Evolutionary conservation across 306 rosid genomes (phyloP).

Genomic region (Corylus avellana): DNA sequence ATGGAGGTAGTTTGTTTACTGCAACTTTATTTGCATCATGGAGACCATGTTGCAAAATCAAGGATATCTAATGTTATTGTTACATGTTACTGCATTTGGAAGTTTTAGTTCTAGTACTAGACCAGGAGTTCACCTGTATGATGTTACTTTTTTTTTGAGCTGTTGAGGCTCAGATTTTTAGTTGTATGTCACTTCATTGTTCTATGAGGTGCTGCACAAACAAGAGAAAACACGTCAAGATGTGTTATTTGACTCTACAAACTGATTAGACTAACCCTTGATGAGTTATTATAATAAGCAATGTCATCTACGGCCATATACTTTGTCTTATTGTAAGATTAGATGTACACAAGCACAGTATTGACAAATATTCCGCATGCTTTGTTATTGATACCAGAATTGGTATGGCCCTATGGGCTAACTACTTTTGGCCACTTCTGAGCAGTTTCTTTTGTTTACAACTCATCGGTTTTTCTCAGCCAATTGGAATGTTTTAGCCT

Average conservation of each 20-base stretch:
- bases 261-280: background rate
- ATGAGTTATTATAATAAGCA: background rate
- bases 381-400: background rate
- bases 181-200: background rate
- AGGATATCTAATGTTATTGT: slow-evolving; percentile 2
- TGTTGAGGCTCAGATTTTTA: background rate
- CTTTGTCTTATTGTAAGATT: background rate
- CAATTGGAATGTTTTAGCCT: background rate
- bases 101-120: background rate
- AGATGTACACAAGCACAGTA: background rate
- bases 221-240: background rate
- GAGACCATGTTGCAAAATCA: slow-evolving; percentile 4
- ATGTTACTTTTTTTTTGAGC: background rate
- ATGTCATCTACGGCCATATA: background rate
- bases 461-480: background rate
- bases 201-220: background rate
- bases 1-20: slow-evolving; percentile 72
- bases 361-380: background rate
- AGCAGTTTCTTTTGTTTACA: slow-evolving; percentile 11
- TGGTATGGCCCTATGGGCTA: background rate
- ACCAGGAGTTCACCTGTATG: background rate
- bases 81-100: slow-evolving; percentile 3
- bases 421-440: background rate
- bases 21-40: slow-evolving; percentile 18
- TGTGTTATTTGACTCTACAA: background rate